These are phyloP conservation scores for Arctium minus DNA, from an alignment of 129 eudicot genomes.

Conservation along the genomic window DNA sequence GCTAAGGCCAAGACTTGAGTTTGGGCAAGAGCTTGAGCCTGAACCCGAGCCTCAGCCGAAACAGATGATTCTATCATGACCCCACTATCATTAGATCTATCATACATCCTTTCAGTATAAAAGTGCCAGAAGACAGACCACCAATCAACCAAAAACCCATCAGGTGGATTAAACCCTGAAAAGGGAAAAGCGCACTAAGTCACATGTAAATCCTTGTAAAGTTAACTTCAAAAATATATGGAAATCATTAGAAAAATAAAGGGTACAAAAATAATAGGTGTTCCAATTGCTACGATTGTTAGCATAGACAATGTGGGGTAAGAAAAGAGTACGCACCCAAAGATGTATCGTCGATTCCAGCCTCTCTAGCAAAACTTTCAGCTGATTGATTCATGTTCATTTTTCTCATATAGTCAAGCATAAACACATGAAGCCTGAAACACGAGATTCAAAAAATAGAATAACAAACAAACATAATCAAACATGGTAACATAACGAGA, in stretches of 20 bases:
- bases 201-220: not conserved
- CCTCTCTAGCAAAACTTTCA: not conserved
- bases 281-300: not conserved
- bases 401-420: not conserved
- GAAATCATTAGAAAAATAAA: not conserved
- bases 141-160: slow-evolving; percentile 6
- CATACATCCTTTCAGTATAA: not conserved
- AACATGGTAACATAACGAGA: not conserved
- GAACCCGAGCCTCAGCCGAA: not conserved
- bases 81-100: not conserved
- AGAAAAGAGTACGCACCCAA: not conserved
- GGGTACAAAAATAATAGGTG: not conserved
- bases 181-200: not conserved
- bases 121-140: not conserved
- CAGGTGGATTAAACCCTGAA: slow-evolving; percentile 6
- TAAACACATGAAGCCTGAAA: slow-evolving; percentile 6
- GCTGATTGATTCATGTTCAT: slow-evolving; percentile 4
- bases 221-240: not conserved
- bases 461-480: not conserved
- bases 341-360: not conserved
- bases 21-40: not conserved
- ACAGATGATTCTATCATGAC: not conserved
- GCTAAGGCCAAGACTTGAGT: not conserved
- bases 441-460: not conserved
- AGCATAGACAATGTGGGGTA: not conserved